phyloP scores from a whole-genome alignment of 306 rosid genomes.

The Cicer cuneatum region DNA sequence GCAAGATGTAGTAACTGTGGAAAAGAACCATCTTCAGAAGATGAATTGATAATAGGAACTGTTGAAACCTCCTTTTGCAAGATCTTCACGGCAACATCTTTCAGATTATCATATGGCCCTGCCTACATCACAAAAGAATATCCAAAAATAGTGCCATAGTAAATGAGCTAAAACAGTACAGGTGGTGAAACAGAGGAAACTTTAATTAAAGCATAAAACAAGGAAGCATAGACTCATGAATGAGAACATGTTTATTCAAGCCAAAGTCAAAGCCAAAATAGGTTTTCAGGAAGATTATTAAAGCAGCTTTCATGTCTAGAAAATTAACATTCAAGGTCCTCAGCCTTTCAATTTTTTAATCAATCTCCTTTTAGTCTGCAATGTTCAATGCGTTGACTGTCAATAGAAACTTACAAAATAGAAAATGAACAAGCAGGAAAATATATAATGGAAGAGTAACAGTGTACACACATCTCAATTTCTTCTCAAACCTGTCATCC shows the following conservation, averaged over 20 bases:
- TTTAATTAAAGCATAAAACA: constrained; percentile 11
- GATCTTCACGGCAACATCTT: constrained; percentile 79
- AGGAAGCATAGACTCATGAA: constrained; percentile 1
- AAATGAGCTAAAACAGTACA: neutral
- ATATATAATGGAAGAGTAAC: constrained; percentile 4
- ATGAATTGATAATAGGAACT: constrained; percentile 79
- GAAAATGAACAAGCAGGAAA: neutral
- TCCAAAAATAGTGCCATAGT: constrained; percentile 19
- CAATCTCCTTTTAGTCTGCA: constrained; percentile 11
- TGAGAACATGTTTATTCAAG: constrained; percentile 5
- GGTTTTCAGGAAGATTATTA: neutral
- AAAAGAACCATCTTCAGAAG: constrained; percentile 82
- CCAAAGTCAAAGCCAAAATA: constrained; percentile 26
- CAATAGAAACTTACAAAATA: constrained; percentile 26
- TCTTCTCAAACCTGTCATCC: neutral
- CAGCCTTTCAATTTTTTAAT: constrained; percentile 19
- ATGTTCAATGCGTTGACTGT: constrained; percentile 4
- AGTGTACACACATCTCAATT: neutral
- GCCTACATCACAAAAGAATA: constrained; percentile 58
- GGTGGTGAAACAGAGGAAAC: constrained; percentile 4
- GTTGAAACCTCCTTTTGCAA: constrained; percentile 85
- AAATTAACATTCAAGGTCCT: constrained; percentile 31
- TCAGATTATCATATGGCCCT: constrained; percentile 84
- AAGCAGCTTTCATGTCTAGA: constrained; percentile 23
- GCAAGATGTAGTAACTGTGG: constrained; percentile 92